phyloP scores from a whole-genome alignment of 805 yeast species.

The Myxozyma melibiosi region DNA sequence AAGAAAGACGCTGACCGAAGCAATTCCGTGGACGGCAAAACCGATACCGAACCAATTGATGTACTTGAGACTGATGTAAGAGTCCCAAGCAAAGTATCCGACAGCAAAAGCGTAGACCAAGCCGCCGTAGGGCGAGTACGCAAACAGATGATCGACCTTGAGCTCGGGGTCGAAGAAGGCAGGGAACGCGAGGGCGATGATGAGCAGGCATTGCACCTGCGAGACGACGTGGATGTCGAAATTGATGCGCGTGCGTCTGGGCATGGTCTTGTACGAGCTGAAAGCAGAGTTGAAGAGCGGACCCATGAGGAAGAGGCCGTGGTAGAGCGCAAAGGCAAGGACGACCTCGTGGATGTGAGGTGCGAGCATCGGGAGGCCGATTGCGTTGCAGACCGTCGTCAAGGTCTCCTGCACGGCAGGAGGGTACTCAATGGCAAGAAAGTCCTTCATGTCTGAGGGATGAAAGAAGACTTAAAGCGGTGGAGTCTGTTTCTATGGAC shows the following conservation, averaged over 20 bases:
- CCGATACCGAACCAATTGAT: constrained; percentile 75
- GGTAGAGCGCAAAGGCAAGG: constrained; percentile 62
- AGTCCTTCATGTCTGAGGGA: constrained; percentile 19
- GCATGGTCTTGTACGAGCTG: constrained; percentile 53
- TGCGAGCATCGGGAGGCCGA: constrained; percentile 40
- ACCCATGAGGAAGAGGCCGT: constrained; percentile 53
- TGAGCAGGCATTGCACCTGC: constrained; percentile 74
- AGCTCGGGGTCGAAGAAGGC: constrained; percentile 59
- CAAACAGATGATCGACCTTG: constrained; percentile 57
- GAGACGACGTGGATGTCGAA: constrained; percentile 92
- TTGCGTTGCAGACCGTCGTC: neutral
- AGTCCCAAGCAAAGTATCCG: constrained; percentile 92
- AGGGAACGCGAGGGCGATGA: constrained; percentile 63
- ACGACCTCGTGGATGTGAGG: constrained; percentile 67
- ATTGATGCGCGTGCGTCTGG: constrained; percentile 57
- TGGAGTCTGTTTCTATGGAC: too few species aligned
- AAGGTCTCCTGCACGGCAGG: constrained; percentile 9
- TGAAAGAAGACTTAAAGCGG: too few species aligned
- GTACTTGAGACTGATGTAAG: constrained; percentile 65
- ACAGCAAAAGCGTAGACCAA: constrained; percentile 69
- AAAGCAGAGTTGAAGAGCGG: constrained; percentile 51
- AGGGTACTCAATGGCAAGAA: constrained; percentile 30
- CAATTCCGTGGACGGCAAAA: constrained; percentile 79
- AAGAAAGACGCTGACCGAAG: constrained; percentile 73
- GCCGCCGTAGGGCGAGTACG: constrained; percentile 73